Percentiles rank a stretch among this genome's conserved stretches.
These are phyloP conservation scores for Pugionium dolabratum DNA, from an alignment of 345 rosid genomes.

Conservation along the genomic window DNA sequence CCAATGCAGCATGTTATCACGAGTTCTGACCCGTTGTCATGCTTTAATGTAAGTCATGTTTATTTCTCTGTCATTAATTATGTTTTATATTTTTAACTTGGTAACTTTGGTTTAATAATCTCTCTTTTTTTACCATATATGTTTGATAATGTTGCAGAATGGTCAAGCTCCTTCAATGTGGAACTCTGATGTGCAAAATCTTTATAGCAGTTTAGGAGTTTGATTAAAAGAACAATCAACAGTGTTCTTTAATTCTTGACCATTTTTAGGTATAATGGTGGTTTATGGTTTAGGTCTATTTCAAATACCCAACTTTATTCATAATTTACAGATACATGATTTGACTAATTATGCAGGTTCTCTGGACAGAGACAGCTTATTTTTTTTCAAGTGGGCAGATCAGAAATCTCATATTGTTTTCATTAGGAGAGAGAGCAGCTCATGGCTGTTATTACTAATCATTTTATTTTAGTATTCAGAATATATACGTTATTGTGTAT, in stretches of 20 bases:
- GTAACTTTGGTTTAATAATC: slow-evolving; percentile 5
- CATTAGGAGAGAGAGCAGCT: slow-evolving; percentile 12
- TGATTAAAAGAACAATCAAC: slow-evolving; percentile 50
- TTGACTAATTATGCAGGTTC: slow-evolving; percentile 22
- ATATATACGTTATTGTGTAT: no score
- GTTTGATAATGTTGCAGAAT: slow-evolving; percentile 48
- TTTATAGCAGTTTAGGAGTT: slow-evolving; percentile 56
- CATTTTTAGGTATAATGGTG: slow-evolving; percentile 51
- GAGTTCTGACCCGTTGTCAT: slow-evolving; percentile 41
- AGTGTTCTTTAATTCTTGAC: slow-evolving; percentile 36
- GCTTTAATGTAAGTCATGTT: slow-evolving; percentile 17
- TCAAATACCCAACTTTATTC: background rate
- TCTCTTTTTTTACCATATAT: background rate
- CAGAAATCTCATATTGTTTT: slow-evolving; percentile 22
- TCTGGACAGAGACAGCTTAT: slow-evolving; percentile 1
- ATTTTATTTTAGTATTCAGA: slow-evolving; percentile 8
- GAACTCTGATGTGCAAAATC: slow-evolving; percentile 67
- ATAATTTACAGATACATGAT: slow-evolving; percentile 10
- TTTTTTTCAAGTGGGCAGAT: slow-evolving; percentile 31
- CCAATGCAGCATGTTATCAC: slow-evolving; percentile 53
- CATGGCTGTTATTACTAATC: slow-evolving; percentile 13
- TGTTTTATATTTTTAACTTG: background rate
- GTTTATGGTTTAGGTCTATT: background rate
- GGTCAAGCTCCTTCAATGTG: slow-evolving; percentile 56
- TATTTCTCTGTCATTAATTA: background rate